These are phyloP conservation scores for Lactifluus volemus DNA, from an alignment of 768 basidiomycete genomes.

Conservation along the genomic window DNA sequence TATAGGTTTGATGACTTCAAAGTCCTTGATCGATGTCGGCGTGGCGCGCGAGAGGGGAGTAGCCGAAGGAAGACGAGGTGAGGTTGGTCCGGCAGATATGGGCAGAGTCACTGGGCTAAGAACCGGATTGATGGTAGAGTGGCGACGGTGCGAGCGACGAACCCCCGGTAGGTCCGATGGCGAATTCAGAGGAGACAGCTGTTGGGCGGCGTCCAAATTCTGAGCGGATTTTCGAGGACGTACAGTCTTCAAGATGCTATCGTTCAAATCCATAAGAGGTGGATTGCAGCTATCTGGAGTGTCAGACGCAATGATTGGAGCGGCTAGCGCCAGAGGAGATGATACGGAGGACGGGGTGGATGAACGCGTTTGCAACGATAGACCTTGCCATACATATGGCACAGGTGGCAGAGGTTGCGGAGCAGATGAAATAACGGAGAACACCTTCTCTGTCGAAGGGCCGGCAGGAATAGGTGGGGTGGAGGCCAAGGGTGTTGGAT, in stretches of 20 bases:
- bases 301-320: constrained; percentile 68
- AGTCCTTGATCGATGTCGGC: constrained; percentile 94
- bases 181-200: constrained; percentile 56
- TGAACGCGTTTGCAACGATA: constrained; percentile 59
- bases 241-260: constrained; percentile 37
- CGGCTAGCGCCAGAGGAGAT: constrained; percentile 77
- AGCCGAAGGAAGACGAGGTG: constrained; percentile 76
- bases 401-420: constrained; percentile 27
- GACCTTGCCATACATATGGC: constrained; percentile 32
- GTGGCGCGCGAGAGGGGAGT: constrained; percentile 71
- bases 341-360: constrained; percentile 86
- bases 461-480: constrained; percentile 32
- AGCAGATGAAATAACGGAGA: constrained; percentile 16
- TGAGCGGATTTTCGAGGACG: constrained; percentile 58
- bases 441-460: constrained; percentile 14
- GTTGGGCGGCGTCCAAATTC: constrained; percentile 56
- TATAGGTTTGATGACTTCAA: constrained; percentile 99
- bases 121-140: constrained; percentile 43
- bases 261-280: constrained; percentile 61
- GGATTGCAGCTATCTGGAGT: constrained; percentile 46
- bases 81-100: constrained; percentile 49
- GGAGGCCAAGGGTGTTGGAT: constrained; percentile 64
- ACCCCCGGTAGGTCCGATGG: constrained; percentile 44
- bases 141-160: constrained; percentile 57
- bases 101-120: constrained; percentile 55